Evolutionary conservation across 2,329 filamentous ascomycete species (phyloP).

Genomic region (Pseudomassariella vexata): DNA sequence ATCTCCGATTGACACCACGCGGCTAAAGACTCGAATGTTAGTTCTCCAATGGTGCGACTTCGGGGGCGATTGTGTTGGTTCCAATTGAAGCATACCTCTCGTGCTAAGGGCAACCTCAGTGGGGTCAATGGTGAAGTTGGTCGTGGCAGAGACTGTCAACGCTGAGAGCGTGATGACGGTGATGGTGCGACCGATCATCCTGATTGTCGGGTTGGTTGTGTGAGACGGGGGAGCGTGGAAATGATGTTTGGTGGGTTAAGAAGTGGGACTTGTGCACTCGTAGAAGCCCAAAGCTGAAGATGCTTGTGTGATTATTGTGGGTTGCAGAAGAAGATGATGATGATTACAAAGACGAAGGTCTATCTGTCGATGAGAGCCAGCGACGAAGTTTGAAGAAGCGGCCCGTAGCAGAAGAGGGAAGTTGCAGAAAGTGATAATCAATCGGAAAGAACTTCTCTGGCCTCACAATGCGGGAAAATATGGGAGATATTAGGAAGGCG

Average conservation of each 20-base stretch:
- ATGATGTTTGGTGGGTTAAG: not conserved
- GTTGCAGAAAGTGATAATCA: not conserved
- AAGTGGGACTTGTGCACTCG: not conserved
- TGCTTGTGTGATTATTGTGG: conserved; percentile 2
- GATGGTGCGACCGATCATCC: conserved; percentile 24
- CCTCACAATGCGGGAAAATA: not conserved
- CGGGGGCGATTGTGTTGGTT: not conserved
- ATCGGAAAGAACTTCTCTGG: not conserved
- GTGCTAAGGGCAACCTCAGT: conserved; percentile 22
- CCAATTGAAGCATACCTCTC: conserved; percentile 32
- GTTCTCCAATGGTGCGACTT: not conserved
- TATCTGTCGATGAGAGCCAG: not conserved
- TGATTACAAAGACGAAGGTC: no score
- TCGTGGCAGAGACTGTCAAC: conserved; percentile 33
- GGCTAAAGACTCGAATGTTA: conserved; percentile 1
- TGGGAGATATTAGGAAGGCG: conserved; percentile 1
- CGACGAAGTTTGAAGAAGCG: not conserved
- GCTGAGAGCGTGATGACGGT: conserved; percentile 39
- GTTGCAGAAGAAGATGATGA: no score
- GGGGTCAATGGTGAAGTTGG: conserved; percentile 41
- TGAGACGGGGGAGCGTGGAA: not conserved
- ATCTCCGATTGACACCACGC: conserved; percentile 4
- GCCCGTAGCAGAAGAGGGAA: not conserved
- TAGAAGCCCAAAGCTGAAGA: not conserved
- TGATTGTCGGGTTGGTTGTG: conserved; percentile 6